Evolutionary conservation across 164 flowering plant species (phyloP).

Genomic region (Buxus sempervirens): DNA sequence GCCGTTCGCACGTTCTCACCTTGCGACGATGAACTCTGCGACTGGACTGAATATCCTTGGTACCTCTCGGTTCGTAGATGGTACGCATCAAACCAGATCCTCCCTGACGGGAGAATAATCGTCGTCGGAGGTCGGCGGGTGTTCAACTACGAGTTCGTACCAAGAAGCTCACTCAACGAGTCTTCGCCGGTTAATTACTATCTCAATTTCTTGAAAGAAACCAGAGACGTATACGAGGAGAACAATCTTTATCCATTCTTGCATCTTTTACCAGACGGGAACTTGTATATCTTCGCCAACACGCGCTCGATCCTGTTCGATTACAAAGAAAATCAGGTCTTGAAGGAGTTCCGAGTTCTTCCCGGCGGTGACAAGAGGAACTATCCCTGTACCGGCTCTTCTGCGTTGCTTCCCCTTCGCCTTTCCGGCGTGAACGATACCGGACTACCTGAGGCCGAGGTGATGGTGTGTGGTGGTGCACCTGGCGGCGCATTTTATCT

Average conservation of each 20-base stretch:
- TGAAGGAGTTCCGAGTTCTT: slow-evolving; percentile 52
- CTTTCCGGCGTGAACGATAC: slow-evolving; percentile 1
- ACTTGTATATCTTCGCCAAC: slow-evolving; percentile 80
- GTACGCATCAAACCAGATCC: slow-evolving; percentile 68
- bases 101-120: slow-evolving; percentile 74
- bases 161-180: slow-evolving; percentile 21
- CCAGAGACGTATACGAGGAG: slow-evolving; percentile 43
- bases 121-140: slow-evolving; percentile 69
- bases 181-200: slow-evolving; percentile 10
- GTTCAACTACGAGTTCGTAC: slow-evolving; percentile 71
- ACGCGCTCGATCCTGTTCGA: slow-evolving; percentile 53
- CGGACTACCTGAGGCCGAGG: slow-evolving; percentile 39
- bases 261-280: slow-evolving; percentile 71
- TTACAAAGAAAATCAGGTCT: slow-evolving; percentile 31
- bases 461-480: slow-evolving; percentile 86
- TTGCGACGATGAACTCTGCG: slow-evolving; percentile 40
- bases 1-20: slow-evolving; percentile 52
- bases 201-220: slow-evolving; percentile 49
- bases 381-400: slow-evolving; percentile 85
- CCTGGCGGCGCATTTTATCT: slow-evolving; percentile 39
- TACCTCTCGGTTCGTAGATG: slow-evolving; percentile 48
- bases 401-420: slow-evolving; percentile 60
- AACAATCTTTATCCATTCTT: slow-evolving; percentile 91
- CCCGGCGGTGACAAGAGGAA: slow-evolving; percentile 54
- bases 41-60: slow-evolving; percentile 59